A percentile compares a stretch with the other conserved stretches of the same genome.
Conservation (phyloP, 208 protist genomes). For the Trypanosoma mega region DNA sequence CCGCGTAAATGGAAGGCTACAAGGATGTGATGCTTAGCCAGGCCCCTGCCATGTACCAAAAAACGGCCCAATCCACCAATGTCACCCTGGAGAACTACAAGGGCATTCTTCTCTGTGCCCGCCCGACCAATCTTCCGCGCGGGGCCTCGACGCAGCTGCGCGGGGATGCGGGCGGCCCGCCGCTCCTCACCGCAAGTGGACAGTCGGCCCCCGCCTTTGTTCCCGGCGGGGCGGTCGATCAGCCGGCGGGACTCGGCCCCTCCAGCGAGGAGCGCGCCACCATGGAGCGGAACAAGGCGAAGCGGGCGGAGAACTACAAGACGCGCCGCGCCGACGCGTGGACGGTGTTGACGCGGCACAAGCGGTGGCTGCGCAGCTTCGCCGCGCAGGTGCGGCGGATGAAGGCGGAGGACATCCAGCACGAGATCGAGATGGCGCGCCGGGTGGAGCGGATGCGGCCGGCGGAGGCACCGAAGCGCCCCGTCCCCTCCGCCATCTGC, state of each 20-base stretch:
- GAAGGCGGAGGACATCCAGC: constrained; percentile 67
- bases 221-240: constrained; percentile 50
- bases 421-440: constrained; percentile 62
- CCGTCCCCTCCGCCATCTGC: constrained; percentile 10
- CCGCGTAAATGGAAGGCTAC: constrained; percentile 88
- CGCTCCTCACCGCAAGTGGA: constrained; percentile 6
- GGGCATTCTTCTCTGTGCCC: constrained; percentile 86
- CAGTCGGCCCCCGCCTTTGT: constrained; percentile 44
- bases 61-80: constrained; percentile 31
- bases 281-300: constrained; percentile 42
- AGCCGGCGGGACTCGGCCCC: constrained; percentile 59
- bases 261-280: constrained; percentile 50
- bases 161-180: constrained; percentile 8
- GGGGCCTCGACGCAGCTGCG: constrained; percentile 16
- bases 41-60: constrained; percentile 71
- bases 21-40: constrained; percentile 91
- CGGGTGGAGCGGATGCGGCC: constrained; percentile 44
- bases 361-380: constrained; percentile 84
- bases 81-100: constrained; percentile 91
- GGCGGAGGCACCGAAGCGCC: constrained; percentile 26
- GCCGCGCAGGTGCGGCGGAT: constrained; percentile 77
- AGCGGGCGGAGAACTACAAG: constrained; percentile 54
- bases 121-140: constrained; percentile 44
- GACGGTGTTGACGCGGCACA: constrained; percentile 67
- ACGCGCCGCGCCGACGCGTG: constrained; percentile 40